Percentiles rank a stretch among this genome's conserved stretches.
phyloP scores from a whole-genome alignment of 768 basidiomycete species.

The Dentipellis sp. region DNA sequence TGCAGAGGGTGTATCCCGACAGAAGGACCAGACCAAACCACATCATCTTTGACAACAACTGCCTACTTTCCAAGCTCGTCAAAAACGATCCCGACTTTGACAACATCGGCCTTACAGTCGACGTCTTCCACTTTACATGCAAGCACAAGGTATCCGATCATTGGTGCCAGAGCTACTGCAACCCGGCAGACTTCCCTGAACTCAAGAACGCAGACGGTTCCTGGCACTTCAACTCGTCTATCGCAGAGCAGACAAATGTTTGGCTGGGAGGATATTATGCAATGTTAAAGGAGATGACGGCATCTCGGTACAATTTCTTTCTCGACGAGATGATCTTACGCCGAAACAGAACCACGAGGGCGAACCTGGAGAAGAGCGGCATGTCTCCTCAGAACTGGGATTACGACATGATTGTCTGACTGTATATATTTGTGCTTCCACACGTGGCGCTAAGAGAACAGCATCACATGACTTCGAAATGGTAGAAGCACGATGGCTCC shows the following conservation, averaged over 20 bases:
- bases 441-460: no score
- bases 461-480: no score
- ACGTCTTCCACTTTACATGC: slow-evolving; percentile 16
- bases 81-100: slow-evolving; percentile 6
- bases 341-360: slow-evolving; percentile 8
- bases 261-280: slow-evolving; percentile 25
- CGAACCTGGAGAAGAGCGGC: not conserved
- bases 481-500: no score
- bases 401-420: no score
- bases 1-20: no score
- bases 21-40: not conserved
- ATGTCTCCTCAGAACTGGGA: no score
- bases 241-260: slow-evolving; percentile 25
- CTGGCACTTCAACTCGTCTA: slow-evolving; percentile 27
- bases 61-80: not conserved
- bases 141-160: slow-evolving; percentile 18
- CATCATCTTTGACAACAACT: not conserved
- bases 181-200: slow-evolving; percentile 20
- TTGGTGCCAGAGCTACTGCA: slow-evolving; percentile 19
- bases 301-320: slow-evolving; percentile 19
- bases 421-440: no score
- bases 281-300: slow-evolving; percentile 21
- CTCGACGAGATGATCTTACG: slow-evolving; percentile 23
- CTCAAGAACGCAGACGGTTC: slow-evolving; percentile 12
- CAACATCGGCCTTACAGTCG: slow-evolving; percentile 9